Evolutionary conservation across 208 protist genomes (phyloP).

Genomic region (Herpetomonas samuelpessoai): DNA sequence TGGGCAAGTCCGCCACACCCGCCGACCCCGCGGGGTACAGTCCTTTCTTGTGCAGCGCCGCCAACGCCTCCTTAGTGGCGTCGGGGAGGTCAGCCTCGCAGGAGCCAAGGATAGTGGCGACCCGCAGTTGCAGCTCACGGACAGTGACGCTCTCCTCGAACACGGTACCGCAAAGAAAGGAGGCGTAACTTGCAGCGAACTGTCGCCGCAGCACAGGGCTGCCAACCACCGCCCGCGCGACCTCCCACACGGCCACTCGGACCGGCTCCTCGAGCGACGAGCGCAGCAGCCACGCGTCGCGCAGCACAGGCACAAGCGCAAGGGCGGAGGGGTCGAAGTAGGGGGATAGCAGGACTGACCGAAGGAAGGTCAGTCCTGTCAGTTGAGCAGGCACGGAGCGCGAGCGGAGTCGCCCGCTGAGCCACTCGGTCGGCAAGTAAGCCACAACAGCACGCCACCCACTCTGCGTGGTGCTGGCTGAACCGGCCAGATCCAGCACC

Average conservation of each 20-base stretch:
- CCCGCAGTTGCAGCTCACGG: slow-evolving; percentile 46
- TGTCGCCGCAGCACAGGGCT: slow-evolving; percentile 12
- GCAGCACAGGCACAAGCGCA: slow-evolving; percentile 23
- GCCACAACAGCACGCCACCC: slow-evolving; percentile 37
- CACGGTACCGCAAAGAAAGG: slow-evolving; percentile 45
- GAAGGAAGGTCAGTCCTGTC: slow-evolving; percentile 38
- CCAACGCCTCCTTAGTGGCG: slow-evolving; percentile 26
- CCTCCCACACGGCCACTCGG: slow-evolving; percentile 39
- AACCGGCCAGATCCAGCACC: slow-evolving; percentile 47
- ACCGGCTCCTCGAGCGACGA: slow-evolving; percentile 39
- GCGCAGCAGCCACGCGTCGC: slow-evolving; percentile 51
- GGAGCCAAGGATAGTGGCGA: slow-evolving; percentile 26
- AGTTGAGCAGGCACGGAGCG: slow-evolving; percentile 19
- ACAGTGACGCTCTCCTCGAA: slow-evolving; percentile 38
- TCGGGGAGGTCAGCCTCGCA: slow-evolving; percentile 26
- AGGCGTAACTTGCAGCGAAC: slow-evolving; percentile 37
- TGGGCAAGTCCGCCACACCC: slow-evolving; percentile 45
- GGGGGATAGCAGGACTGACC: slow-evolving; percentile 29
- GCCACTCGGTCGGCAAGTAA: slow-evolving; percentile 19
- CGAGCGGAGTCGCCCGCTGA: slow-evolving; percentile 30
- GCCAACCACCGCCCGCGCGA: slow-evolving; percentile 14
- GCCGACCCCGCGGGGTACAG: slow-evolving; percentile 67
- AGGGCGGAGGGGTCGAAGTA: slow-evolving; percentile 43
- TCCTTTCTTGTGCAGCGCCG: slow-evolving; percentile 30
- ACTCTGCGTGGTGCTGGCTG: slow-evolving; percentile 34